phyloP scores from a whole-genome alignment of 768 basidiomycete species.

The Podaxis sp. region DNA sequence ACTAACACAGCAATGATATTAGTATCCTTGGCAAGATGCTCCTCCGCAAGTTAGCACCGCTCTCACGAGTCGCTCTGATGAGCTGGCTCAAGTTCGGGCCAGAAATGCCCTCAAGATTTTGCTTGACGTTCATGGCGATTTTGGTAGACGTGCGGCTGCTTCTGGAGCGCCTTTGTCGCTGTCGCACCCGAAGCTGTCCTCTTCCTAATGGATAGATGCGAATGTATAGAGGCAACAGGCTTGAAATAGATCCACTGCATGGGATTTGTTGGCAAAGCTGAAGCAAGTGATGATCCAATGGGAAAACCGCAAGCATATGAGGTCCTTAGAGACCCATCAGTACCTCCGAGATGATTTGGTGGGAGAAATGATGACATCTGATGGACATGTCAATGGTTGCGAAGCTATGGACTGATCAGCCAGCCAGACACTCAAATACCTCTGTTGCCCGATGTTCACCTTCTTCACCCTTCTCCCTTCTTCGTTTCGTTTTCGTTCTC shows the following conservation, averaged over 20 bases:
- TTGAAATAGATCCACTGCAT: slow-evolving; percentile 19
- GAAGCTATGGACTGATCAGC: slow-evolving; percentile 26
- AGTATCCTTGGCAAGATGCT: slow-evolving; percentile 83
- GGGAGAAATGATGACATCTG: slow-evolving; percentile 31
- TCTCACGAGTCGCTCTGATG: slow-evolving; percentile 71
- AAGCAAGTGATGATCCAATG: slow-evolving; percentile 18
- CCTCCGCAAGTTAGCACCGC: slow-evolving; percentile 67
- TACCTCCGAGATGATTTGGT: slow-evolving; percentile 20
- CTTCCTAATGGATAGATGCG: slow-evolving; percentile 18
- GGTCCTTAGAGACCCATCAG: slow-evolving; percentile 15
- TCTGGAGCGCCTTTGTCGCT: slow-evolving; percentile 38
- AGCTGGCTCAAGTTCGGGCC: slow-evolving; percentile 86
- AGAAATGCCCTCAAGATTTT: slow-evolving; percentile 93
- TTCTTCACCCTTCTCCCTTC: slow-evolving; percentile 29
- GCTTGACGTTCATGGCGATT: slow-evolving; percentile 88
- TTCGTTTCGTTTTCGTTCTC: slow-evolving; percentile 42
- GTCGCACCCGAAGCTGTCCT: slow-evolving; percentile 38
- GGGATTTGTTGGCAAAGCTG: slow-evolving; percentile 9
- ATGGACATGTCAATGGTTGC: slow-evolving; percentile 35
- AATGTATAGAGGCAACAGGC: slow-evolving; percentile 16
- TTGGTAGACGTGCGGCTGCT: slow-evolving; percentile 58
- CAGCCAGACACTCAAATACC: slow-evolving; percentile 34
- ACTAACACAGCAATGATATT: slow-evolving; percentile 22
- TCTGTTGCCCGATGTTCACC: slow-evolving; percentile 9
- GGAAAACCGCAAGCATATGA: slow-evolving; percentile 19